Evolutionary conservation across 805 yeast species (phyloP), one percentile per base, ranked within the genome.

Genomic region (Suhomyces kilbournensis): DNA sequence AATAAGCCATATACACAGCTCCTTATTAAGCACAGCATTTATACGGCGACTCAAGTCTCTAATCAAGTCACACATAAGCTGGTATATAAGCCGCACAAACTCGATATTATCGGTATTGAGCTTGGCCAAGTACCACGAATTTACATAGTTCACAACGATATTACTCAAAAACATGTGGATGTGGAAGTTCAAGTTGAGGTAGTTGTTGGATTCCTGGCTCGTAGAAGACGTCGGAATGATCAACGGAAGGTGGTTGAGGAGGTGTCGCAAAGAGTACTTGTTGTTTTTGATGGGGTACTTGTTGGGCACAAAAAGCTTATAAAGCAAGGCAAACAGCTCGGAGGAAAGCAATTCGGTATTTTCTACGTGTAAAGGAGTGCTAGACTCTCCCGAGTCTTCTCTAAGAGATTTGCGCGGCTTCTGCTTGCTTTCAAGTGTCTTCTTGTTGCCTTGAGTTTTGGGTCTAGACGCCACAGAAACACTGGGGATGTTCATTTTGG

Each of bases 121-220:
- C 49, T 68, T 52, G 47, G 32, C 28, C 28, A 54, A 38, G 51
- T 58, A 58, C 62, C 62, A 58, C 44, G 59, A 52, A 32, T 40
- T 49, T 40, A 58, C 52, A 45, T 46, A 58, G 19, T 52, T 57
- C 32, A 50, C 53, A 44, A 57, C 44, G 9, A 74, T 66, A 2
- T 67, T 57, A 34, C 71, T 64, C n/a, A 74, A 53, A 50, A 75
- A 70, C 51, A 74, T 56, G 54, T 75, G 78, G 14, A 74, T 51
- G 49, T 71, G 69, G 47, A 72, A 63, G 47, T 72, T 72, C 42
- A 72, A 57, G 15, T 60, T 58, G 25, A 46, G 22, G 17, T 46
- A 46, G 43, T 32, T 46, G 20, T 53, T 38, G 19, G 46, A 44
- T 25, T 58, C 57, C 14, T 54, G 47, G 19, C 49, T 53, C 9